Evolutionary conservation across 768 basidiomycete species (phyloP), one percentile per base, ranked within the genome.

Genomic region (Lepiota subincarnata): DNA sequence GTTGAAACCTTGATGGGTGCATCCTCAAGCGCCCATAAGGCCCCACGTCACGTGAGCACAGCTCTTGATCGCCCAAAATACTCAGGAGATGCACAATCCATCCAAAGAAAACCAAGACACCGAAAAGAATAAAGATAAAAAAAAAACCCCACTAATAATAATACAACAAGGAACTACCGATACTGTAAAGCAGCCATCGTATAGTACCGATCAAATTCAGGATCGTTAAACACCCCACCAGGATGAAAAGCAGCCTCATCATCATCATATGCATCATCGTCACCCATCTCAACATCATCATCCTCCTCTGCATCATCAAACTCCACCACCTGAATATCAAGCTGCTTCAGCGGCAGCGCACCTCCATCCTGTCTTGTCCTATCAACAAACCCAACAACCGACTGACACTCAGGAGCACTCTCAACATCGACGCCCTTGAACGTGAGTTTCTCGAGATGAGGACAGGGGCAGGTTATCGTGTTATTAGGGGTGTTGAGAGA

Each of bases 221-320:
- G 66, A 55, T 73, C 71, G 48, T 73, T 68, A 48, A 73, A 72
- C 2, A 53, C 65, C 6, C 71, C 71, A 37, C 72, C 73, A 42
- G 59, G 59, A 37, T 56, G 54, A 57, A 66, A 72, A 28, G 70
- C 64, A 24, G 58, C 55, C 12, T 44, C 57, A 38, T 57, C 60
- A 35, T 28, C 39, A 35, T 31, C 57, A 28, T 41, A 50, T 55
- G 46, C 48, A 38, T 41, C 31, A 31, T 31, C 31, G 8, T 31
- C 31, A 31, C 31, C 31, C 59, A 55, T 54, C 36, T 46, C 63
- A 6, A 59, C 50, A 8, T 46, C 63, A 6, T 59, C 51, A 8
- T 57, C 58, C n/a, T 60, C 63, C 35, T 64, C 60, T 18, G 59
- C 54, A 57, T 62, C 56, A 11, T 65, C 53, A 16, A 55, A 35